A percentile compares a stretch with the other conserved stretches of the same genome.
These are phyloP conservation scores for Babesia sp. DNA, from an alignment of 169 alveolate species.

Conservation along the genomic window DNA sequence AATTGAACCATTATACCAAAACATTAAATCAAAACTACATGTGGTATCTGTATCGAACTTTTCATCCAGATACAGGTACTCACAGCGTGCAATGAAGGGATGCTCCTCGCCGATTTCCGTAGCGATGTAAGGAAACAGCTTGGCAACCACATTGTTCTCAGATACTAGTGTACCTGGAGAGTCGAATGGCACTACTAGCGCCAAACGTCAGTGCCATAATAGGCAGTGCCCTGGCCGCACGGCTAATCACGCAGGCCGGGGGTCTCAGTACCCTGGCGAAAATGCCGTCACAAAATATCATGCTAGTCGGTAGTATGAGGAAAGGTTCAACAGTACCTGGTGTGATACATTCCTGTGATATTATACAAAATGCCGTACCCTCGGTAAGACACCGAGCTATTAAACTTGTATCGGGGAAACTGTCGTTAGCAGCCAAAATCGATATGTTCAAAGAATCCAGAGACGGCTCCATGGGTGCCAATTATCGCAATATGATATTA, in stretches of 20 bases:
- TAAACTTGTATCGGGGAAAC: constrained; percentile 79
- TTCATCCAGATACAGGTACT: constrained; percentile 21
- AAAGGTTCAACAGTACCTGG: constrained; percentile 72
- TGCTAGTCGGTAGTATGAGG: constrained; percentile 81
- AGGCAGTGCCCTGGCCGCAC: constrained; percentile 96
- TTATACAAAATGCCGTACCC: constrained; percentile 75
- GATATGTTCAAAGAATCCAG: constrained; percentile 75
- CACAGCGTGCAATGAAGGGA: constrained; percentile 73
- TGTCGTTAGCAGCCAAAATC: constrained; percentile 83
- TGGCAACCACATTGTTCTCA: background rate
- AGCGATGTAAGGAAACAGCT: constrained; percentile 29
- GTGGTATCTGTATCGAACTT: too few relatives aligned
- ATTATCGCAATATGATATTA: constrained; percentile 67
- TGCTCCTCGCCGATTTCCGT: constrained; percentile 71
- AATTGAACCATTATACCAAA: too few relatives aligned
- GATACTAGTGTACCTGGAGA: constrained; percentile 80
- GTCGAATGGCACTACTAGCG: constrained; percentile 91
- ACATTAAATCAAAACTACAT: too few relatives aligned
- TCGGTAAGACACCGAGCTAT: constrained; percentile 76
- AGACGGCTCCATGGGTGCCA: constrained; percentile 70
- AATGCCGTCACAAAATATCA: constrained; percentile 88
- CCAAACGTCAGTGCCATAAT: constrained; percentile 94
- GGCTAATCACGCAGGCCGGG: constrained; percentile 95
- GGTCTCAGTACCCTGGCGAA: constrained; percentile 90
- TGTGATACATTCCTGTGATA: constrained; percentile 74